These are phyloP conservation scores for Cutaneotrichosporon arboriforme DNA, from an alignment of 1,284 basidiomycete species.

Conservation along the genomic window DNA sequence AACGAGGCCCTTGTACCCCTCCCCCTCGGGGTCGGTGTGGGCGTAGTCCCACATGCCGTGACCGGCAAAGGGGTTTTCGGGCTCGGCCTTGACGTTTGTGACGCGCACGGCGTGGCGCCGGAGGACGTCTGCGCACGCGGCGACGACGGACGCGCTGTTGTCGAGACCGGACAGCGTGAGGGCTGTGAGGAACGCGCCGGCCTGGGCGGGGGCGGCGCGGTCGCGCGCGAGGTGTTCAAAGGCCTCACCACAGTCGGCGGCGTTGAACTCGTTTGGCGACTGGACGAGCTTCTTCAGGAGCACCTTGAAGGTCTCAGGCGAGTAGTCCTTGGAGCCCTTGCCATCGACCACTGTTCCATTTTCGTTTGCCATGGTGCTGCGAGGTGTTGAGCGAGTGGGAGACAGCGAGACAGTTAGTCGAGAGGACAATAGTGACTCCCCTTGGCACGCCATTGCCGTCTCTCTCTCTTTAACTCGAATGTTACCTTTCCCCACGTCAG, in stretches of 20 bases:
- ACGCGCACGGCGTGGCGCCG: slow-evolving; percentile 58
- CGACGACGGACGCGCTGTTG: slow-evolving; percentile 64
- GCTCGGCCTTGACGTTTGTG: slow-evolving; percentile 47
- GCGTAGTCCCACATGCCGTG: slow-evolving; percentile 45
- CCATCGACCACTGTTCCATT: background rate
- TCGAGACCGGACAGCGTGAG: slow-evolving; percentile 72
- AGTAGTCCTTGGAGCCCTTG: slow-evolving; percentile 19
- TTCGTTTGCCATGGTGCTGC: slow-evolving; percentile 3
- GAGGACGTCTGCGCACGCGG: slow-evolving; percentile 69
- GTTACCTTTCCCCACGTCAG: no score
- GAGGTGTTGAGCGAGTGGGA: background rate
- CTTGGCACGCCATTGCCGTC: no score
- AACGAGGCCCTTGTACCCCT: slow-evolving; percentile 45
- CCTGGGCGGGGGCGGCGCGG: slow-evolving; percentile 49
- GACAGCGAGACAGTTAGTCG: background rate
- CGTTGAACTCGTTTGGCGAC: slow-evolving; percentile 66
- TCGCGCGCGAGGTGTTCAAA: slow-evolving; percentile 63
- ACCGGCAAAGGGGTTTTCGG: slow-evolving; percentile 8
- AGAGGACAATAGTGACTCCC: background rate
- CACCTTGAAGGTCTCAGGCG: slow-evolving; percentile 65
- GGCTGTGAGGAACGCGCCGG: slow-evolving; percentile 77
- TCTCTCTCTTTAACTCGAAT: background rate
- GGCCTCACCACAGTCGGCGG: slow-evolving; percentile 63
- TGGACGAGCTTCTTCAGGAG: slow-evolving; percentile 70
- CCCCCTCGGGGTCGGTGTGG: slow-evolving; percentile 42